Percentiles rank a stretch among this genome's conserved stretches.
Evolutionary conservation across 108 stramenopile genomes (phyloP).

Genomic region (Nitzschia putrida): DNA sequence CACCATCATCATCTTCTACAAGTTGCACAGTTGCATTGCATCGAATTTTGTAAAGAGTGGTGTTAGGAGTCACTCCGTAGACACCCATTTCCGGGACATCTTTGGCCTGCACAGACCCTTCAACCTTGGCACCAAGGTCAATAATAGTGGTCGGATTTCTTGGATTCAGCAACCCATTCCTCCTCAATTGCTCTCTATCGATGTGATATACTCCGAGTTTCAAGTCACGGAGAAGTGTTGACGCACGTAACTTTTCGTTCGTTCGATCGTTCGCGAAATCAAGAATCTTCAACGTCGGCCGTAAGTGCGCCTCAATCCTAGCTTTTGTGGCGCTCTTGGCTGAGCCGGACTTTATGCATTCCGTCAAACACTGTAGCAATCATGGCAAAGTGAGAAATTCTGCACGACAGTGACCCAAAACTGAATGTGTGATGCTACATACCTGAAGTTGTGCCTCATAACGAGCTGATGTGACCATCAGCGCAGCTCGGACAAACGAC

Average conservation of each 20-base stretch:
- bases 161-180: slow-evolving; percentile 76
- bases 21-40: slow-evolving; percentile 65
- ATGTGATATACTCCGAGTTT: slow-evolving; percentile 82
- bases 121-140: slow-evolving; percentile 55
- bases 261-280: slow-evolving; percentile 57
- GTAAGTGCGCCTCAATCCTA: slow-evolving; percentile 65
- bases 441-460: slow-evolving; percentile 74
- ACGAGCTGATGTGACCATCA: slow-evolving; percentile 67
- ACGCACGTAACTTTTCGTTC: slow-evolving; percentile 51
- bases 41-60: slow-evolving; percentile 68
- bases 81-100: slow-evolving; percentile 42
- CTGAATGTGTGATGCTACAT: background rate
- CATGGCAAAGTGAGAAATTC: background rate
- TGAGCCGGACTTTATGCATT: slow-evolving; percentile 73
- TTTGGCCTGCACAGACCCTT: slow-evolving; percentile 65
- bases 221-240: slow-evolving; percentile 69
- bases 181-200: slow-evolving; percentile 74
- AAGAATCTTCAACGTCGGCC: slow-evolving; percentile 65
- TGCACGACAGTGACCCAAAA: background rate
- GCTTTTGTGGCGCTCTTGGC: slow-evolving; percentile 77
- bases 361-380: slow-evolving; percentile 44
- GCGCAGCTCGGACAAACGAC: slow-evolving; percentile 80
- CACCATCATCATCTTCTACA: slow-evolving; percentile 43
- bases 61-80: slow-evolving; percentile 42
- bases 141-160: slow-evolving; percentile 69